A percentile compares a stretch with the other conserved stretches of the same genome.
Evolutionary conservation across 176 grass and related monocot species (phyloP).

Genomic region (Hsuehochloa calcarea): DNA sequence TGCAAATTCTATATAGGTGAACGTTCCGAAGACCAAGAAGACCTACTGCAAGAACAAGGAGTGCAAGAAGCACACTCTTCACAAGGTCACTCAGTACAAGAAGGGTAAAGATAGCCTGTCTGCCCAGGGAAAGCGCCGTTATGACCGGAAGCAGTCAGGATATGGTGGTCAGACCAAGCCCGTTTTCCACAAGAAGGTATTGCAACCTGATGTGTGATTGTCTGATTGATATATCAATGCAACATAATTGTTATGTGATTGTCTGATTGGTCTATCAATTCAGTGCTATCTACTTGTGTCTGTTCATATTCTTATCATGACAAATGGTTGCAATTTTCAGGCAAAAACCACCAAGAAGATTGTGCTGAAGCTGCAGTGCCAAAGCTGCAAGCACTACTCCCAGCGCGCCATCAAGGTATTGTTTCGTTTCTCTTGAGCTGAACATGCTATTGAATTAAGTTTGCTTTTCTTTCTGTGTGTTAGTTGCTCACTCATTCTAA

Average conservation of each 20-base stretch:
- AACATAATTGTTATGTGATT: not conserved
- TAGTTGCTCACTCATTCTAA: not conserved
- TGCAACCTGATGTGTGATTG: not conserved
- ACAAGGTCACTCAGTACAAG: slow-evolving; percentile 96
- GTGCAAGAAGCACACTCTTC: slow-evolving; percentile 91
- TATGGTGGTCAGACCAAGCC: slow-evolving; percentile 98
- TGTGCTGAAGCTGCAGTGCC: slow-evolving; percentile 89
- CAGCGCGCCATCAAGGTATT: slow-evolving; percentile 74
- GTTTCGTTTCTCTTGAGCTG: not conserved
- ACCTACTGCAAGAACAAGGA: slow-evolving; percentile 98
- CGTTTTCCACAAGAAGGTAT: slow-evolving; percentile 97
- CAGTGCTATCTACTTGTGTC: not conserved
- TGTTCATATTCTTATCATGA: not conserved
- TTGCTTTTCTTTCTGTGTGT: not conserved
- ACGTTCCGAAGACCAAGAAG: slow-evolving; percentile 95
- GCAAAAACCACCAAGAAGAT: slow-evolving; percentile 98
- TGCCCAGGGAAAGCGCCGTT: slow-evolving; percentile 90
- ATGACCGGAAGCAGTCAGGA: slow-evolving; percentile 90
- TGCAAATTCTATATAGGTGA: slow-evolving; percentile 52
- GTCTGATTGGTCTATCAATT: not conserved
- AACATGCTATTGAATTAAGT: not conserved
- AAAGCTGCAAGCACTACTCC: slow-evolving; percentile 90
- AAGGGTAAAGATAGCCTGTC: slow-evolving; percentile 94
- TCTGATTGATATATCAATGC: not conserved
- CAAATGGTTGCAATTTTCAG: slow-evolving; percentile 32